phyloP scores from a whole-genome alignment of 2,329 filamentous ascomycete species.

The Neopestalotiopsis sp. region DNA sequence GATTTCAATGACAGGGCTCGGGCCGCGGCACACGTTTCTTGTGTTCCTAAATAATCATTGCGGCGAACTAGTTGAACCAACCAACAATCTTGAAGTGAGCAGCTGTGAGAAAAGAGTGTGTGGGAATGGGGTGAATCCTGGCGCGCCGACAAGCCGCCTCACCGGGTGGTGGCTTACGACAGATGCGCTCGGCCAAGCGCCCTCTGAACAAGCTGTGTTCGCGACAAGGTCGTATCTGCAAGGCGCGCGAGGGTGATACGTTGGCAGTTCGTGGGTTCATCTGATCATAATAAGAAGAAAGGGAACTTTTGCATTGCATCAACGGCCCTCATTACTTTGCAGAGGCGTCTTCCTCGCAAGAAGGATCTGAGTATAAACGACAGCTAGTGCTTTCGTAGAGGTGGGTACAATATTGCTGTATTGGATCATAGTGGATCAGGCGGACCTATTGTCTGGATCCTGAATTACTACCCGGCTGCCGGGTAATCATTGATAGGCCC shows the following conservation, averaged over 20 bases:
- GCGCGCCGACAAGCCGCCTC: neutral
- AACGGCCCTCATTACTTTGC: neutral
- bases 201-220: neutral
- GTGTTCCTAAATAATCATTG: neutral
- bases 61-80: neutral
- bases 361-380: neutral
- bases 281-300: neutral
- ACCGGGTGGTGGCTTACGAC: conserved; percentile 8
- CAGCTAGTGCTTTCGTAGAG: neutral
- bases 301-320: neutral
- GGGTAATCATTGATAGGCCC: neutral
- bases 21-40: neutral
- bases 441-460: neutral
- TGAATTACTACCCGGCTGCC: neutral
- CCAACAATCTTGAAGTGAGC: neutral
- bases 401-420: neutral
- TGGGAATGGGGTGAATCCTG: neutral
- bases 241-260: neutral
- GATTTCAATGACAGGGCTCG: neutral
- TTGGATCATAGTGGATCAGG: neutral
- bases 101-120: neutral
- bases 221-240: neutral
- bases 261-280: neutral
- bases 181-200: neutral
- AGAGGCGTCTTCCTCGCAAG: neutral